These are phyloP conservation scores for Capronia coronata DNA, from an alignment of 2,329 filamentous ascomycete species.

Conservation along the genomic window DNA sequence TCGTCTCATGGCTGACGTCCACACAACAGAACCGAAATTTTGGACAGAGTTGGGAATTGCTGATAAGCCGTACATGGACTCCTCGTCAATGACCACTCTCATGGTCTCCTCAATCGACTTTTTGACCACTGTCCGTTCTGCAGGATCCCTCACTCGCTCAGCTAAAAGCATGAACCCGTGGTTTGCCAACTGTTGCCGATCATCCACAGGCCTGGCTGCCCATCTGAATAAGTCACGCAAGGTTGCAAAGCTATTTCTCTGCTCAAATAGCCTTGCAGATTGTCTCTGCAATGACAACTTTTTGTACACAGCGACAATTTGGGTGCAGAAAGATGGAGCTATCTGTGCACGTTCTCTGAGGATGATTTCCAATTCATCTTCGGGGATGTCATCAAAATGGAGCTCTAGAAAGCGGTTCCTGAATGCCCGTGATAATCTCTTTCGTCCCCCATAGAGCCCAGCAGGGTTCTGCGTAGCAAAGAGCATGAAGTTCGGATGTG, in stretches of 20 bases:
- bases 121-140: slow-evolving; percentile 79
- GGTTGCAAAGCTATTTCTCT: slow-evolving; percentile 95
- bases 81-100: slow-evolving; percentile 73
- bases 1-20: slow-evolving; percentile 90
- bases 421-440: slow-evolving; percentile 87
- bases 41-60: slow-evolving; percentile 33
- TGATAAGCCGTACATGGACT: slow-evolving; percentile 58
- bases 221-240: slow-evolving; percentile 92
- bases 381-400: slow-evolving; percentile 96
- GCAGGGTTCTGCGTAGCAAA: slow-evolving; percentile 98
- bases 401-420: slow-evolving; percentile 94
- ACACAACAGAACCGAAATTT: slow-evolving; percentile 56
- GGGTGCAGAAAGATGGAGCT: slow-evolving; percentile 80
- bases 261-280: slow-evolving; percentile 85
- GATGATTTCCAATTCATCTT: slow-evolving; percentile 87
- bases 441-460: slow-evolving; percentile 89
- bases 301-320: slow-evolving; percentile 89
- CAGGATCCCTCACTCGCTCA: slow-evolving; percentile 84
- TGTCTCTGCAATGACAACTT: slow-evolving; percentile 86
- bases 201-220: slow-evolving; percentile 79
- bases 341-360: slow-evolving; percentile 81
- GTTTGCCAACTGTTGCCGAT: slow-evolving; percentile 76
- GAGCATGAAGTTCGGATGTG: slow-evolving; percentile 92
- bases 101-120: slow-evolving; percentile 83
- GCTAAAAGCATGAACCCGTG: slow-evolving; percentile 96